phyloP scores from a whole-genome alignment of 73 alveolate genomes.

The Breviolum minutum region DNA sequence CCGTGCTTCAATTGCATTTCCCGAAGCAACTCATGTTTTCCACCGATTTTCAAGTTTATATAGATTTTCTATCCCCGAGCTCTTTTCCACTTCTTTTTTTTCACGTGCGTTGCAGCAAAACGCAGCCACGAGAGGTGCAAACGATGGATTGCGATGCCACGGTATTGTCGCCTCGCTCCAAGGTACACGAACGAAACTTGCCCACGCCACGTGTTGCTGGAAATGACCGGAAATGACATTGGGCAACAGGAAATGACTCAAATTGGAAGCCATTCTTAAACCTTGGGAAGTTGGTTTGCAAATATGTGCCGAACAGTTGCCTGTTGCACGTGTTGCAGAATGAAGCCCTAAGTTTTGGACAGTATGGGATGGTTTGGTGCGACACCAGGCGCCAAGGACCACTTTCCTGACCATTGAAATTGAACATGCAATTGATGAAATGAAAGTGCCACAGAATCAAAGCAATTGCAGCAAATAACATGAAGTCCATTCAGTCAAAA shows the following conservation, averaged over 20 bases:
- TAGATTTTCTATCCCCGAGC: too few species aligned
- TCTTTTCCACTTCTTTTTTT: not conserved
- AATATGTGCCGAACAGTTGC: not conserved
- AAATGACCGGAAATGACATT: too few species aligned
- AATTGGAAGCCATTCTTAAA: too few species aligned
- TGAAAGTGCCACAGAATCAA: not conserved
- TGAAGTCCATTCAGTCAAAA: not conserved
- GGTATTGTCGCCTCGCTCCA: not conserved
- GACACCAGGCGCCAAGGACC: constrained; percentile 5
- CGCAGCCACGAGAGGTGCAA: constrained; percentile 30
- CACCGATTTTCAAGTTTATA: too few species aligned
- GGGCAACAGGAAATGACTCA: too few species aligned
- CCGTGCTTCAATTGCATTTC: too few species aligned
- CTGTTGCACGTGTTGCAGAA: not conserved
- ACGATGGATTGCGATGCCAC: constrained; percentile 31
- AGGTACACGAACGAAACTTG: too few species aligned
- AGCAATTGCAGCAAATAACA: not conserved
- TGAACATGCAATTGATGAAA: not conserved
- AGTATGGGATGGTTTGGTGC: constrained; percentile 10
- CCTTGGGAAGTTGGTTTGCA: too few species aligned
- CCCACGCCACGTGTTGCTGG: too few species aligned
- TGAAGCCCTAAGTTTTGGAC: not conserved
- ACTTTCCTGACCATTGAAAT: not conserved
- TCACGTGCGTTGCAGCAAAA: constrained; percentile 35
- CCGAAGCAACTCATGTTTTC: too few species aligned